Conservation (phyloP, 768 basidiomycete species). For the Tricholoma terreum region DNA sequence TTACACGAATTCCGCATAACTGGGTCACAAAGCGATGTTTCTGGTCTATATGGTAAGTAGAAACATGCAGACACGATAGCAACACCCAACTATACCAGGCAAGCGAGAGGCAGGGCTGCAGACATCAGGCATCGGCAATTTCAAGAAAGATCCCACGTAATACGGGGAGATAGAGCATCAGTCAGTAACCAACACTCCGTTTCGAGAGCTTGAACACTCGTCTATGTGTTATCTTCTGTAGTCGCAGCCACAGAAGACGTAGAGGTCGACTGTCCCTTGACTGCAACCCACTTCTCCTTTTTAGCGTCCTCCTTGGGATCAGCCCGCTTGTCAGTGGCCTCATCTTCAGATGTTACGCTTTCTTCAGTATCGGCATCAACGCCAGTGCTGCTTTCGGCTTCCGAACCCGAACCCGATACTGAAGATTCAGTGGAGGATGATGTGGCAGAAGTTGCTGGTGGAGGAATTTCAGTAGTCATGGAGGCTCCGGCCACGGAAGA, state of each 20-base stretch:
- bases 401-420: conserved; percentile 54
- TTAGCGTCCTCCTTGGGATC: conserved; percentile 29
- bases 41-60: conserved; percentile 19
- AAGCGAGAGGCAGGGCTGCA: conserved; percentile 20
- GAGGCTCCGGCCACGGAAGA: conserved; percentile 29
- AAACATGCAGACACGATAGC: conserved; percentile 18
- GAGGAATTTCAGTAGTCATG: conserved; percentile 33
- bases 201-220: conserved; percentile 1
- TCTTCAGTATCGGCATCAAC: conserved; percentile 76
- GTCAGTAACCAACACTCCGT: background rate
- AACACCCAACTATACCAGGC: conserved; percentile 18
- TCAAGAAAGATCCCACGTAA: conserved; percentile 4
- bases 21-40: conserved; percentile 23
- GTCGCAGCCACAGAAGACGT: conserved; percentile 20
- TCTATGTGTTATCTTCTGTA: conserved; percentile 4
- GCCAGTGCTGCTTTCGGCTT: conserved; percentile 54
- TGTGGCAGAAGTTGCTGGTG: conserved; percentile 22
- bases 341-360: conserved; percentile 74
- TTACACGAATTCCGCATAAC: background rate
- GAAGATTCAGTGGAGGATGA: conserved; percentile 28
- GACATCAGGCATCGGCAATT: conserved; percentile 15
- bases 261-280: conserved; percentile 48
- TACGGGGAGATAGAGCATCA: conserved; percentile 1
- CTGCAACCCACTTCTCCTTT: conserved; percentile 77
- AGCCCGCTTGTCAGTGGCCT: conserved; percentile 51